Evolutionary conservation across 805 yeast genomes (phyloP).

Genomic region (Aciculoconidium aculeatum): DNA sequence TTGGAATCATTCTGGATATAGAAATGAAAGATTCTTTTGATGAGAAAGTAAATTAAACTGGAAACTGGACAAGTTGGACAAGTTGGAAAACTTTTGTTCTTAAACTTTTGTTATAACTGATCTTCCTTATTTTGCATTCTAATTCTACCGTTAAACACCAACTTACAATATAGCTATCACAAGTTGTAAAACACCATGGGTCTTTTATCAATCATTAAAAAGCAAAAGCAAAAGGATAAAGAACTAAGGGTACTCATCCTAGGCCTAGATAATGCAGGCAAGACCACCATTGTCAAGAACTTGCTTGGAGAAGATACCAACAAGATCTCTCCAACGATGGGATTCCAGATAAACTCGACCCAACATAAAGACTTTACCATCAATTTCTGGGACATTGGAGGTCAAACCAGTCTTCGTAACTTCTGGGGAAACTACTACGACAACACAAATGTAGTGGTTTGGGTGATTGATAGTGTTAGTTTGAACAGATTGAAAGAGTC

Average conservation of each 20-base stretch:
- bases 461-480: constrained; percentile 77
- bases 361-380: constrained; percentile 37
- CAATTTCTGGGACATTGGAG: constrained; percentile 88
- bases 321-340: constrained; percentile 81
- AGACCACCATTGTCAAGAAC: constrained; percentile 71
- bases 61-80: no score
- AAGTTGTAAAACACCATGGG: no score
- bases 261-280: constrained; percentile 90
- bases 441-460: constrained; percentile 62
- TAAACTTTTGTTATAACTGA: no score
- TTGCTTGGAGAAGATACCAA: constrained; percentile 46
- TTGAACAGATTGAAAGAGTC: constrained; percentile 61
- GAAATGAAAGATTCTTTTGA: no score
- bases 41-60: no score
- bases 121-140: no score
- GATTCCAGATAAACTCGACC: constrained; percentile 72
- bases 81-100: no score
- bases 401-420: constrained; percentile 34
- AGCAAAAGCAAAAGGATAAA: constrained; percentile 74
- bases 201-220: constrained; percentile 67
- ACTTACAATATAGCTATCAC: no score
- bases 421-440: constrained; percentile 84
- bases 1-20: no score
- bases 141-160: no score
- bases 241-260: constrained; percentile 71